Conservation (phyloP, 371 early-diverging fungal genomes). For the Mucor racemosus region DNA sequence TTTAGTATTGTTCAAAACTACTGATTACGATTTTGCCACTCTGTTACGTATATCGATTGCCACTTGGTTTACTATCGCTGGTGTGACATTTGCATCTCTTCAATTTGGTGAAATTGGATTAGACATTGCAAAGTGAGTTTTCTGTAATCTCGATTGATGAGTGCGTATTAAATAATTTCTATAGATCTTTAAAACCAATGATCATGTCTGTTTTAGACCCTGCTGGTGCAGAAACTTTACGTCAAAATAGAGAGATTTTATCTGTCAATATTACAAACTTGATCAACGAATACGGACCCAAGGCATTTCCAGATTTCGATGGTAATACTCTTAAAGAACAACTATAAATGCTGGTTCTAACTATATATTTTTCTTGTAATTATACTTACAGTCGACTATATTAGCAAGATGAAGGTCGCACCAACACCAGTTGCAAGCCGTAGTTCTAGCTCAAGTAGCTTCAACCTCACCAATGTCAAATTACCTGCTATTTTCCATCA, state of each 20-base stretch:
- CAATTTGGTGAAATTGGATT: constrained; percentile 81
- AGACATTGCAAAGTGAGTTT: constrained; percentile 68
- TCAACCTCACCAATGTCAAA: constrained; percentile 18
- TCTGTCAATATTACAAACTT: constrained; percentile 73
- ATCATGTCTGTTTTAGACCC: constrained; percentile 68
- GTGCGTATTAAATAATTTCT: neutral
- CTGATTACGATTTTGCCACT: constrained; percentile 9
- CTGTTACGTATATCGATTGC: constrained; percentile 33
- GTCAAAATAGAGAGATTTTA: constrained; percentile 69
- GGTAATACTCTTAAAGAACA: constrained; percentile 16
- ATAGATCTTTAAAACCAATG: constrained; percentile 78
- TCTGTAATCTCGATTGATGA: neutral
- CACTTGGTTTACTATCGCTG: constrained; percentile 58
- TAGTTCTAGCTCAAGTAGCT: constrained; percentile 17
- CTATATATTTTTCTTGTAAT: neutral
- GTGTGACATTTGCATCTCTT: constrained; percentile 77
- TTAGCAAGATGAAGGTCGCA: constrained; percentile 10
- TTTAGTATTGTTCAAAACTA: constrained; percentile 12
- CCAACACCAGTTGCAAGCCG: constrained; percentile 14
- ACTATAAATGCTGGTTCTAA: neutral
- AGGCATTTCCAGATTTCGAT: constrained; percentile 80
- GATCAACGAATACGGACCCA: constrained; percentile 86
- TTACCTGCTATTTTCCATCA: constrained; percentile 45
- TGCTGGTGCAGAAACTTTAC: constrained; percentile 56
- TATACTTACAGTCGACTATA: constrained; percentile 17